phyloP scores from a whole-genome alignment of 331 rosid genomes.

The Malus hybrid region DNA sequence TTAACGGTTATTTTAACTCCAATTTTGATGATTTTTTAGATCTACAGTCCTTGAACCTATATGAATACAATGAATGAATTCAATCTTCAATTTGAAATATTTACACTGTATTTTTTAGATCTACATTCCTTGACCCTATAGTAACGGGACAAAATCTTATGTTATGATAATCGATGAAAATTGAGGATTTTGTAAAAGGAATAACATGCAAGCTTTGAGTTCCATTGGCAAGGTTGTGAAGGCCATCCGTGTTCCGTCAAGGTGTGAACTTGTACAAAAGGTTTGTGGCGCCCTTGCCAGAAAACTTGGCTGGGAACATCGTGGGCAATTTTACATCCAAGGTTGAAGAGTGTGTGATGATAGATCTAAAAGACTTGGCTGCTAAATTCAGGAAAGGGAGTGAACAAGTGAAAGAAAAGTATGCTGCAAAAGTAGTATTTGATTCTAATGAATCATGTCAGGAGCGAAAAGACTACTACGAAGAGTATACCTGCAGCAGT shows the following conservation, averaged over 20 bases:
- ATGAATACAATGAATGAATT: too few species aligned
- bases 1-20: too few species aligned
- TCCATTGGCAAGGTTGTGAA: neutral
- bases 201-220: too few species aligned
- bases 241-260: neutral
- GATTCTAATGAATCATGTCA: neutral
- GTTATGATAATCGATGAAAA: too few species aligned
- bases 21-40: too few species aligned
- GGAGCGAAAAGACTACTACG: neutral
- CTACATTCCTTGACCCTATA: too few species aligned
- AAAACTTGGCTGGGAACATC: slow-evolving; percentile 15
- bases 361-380: slow-evolving; percentile 7
- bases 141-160: too few species aligned
- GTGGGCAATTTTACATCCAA: neutral
- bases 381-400: neutral
- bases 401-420: neutral
- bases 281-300: neutral
- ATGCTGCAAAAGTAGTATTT: neutral
- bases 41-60: too few species aligned
- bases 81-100: too few species aligned
- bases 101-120: too few species aligned
- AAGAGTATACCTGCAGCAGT: neutral
- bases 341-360: neutral
- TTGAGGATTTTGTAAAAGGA: too few species aligned
- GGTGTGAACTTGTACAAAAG: neutral